These are phyloP conservation scores for Xerocomellus chrysenteron DNA, from an alignment of 768 basidiomycete species.

Conservation along the genomic window DNA sequence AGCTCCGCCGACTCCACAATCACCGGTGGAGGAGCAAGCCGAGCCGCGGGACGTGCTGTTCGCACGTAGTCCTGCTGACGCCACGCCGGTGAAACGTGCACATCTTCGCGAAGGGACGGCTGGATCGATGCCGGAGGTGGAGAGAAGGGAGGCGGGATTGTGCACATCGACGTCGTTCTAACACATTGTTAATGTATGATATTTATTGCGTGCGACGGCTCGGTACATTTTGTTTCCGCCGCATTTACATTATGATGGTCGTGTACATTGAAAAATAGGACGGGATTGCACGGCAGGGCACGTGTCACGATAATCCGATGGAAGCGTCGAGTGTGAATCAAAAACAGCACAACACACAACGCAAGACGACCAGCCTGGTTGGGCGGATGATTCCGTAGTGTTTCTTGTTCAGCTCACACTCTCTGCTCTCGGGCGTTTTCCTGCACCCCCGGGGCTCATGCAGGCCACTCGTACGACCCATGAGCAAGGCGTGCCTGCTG, in stretches of 20 bases:
- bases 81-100: conserved; percentile 13
- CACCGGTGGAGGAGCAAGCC: conserved; percentile 14
- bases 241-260: no score
- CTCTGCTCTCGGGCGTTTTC: no score
- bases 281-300: background rate
- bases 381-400: background rate
- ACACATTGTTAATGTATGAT: conserved; percentile 14
- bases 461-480: no score
- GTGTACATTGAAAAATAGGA: no score
- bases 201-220: background rate
- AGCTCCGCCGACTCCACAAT: conserved; percentile 22
- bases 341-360: background rate
- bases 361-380: background rate
- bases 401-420: no score
- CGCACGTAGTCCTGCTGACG: background rate
- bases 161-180: conserved; percentile 23
- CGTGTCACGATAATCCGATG: conserved; percentile 27
- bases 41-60: background rate
- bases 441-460: no score
- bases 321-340: conserved; percentile 15
- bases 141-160: conserved; percentile 24
- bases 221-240: no score
- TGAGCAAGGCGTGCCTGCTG: background rate
- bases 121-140: conserved; percentile 23
- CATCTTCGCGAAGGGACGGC: conserved; percentile 20